A percentile compares a stretch with the other conserved stretches of the same genome.
These are phyloP conservation scores for Solanum pinnatisectum DNA, from an alignment of 257 asterid species.

Conservation along the genomic window DNA sequence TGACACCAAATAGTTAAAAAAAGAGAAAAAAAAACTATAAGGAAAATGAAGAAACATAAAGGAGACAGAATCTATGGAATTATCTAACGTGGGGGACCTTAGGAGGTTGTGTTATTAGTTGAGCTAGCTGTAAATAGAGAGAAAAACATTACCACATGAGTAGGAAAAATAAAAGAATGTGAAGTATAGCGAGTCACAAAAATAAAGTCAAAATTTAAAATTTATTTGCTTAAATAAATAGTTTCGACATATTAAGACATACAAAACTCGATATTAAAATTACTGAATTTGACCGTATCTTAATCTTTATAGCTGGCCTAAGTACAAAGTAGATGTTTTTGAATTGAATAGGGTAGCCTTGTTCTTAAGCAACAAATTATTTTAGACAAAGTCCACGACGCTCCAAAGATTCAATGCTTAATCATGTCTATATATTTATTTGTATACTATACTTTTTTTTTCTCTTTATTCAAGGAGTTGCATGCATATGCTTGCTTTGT, in stretches of 20 bases:
- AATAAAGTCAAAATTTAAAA: neutral
- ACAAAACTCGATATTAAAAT: neutral
- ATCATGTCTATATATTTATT: neutral
- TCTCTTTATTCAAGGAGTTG: conserved; percentile 2
- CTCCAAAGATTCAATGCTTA: conserved; percentile 5
- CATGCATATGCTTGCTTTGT: conserved; percentile 12
- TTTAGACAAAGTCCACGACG: neutral
- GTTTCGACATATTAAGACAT: neutral
- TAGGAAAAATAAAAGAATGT: neutral
- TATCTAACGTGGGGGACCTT: neutral
- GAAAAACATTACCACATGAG: neutral
- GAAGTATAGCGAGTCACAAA: neutral
- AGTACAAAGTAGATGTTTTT: neutral
- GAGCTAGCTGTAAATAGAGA: neutral
- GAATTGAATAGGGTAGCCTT: conserved; percentile 9
- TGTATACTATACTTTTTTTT: neutral
- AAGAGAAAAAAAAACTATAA: neutral
- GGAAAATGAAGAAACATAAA: neutral
- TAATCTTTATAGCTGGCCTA: neutral
- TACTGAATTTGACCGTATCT: neutral
- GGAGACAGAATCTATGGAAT: neutral
- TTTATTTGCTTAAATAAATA: neutral
- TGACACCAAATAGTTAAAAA: neutral
- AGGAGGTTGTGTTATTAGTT: neutral
- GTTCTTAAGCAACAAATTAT: conserved; percentile 25